Evolutionary conservation across 2,329 filamentous ascomycete genomes (phyloP), one percentile per base, ranked within the genome.

Genomic region (Trichoderma atroviride): DNA sequence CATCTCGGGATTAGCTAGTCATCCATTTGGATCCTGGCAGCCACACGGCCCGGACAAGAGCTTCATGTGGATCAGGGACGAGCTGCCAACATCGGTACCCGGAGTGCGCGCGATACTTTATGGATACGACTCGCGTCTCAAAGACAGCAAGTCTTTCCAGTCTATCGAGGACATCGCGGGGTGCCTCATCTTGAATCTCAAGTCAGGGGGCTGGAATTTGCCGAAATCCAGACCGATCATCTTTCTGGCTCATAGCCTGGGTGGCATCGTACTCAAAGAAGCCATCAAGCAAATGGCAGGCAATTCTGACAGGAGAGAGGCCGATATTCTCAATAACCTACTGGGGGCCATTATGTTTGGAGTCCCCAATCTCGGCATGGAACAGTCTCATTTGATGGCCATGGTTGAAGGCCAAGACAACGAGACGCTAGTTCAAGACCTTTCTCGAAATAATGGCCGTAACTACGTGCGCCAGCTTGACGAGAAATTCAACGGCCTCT

Each of bases 21-120:
- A 70, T 31, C 64, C 69, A 5, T 43, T 70, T 19, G 57, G 64
- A 16, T 68, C 69, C 3, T 70, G 69, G 69, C 57, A 68, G 7
- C 64, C 57, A 16, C 33, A 53, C 13, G 64, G 37, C 19, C 16
- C 19, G 11, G 37, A 68, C n/a, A 64, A 68, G 13, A 52, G 27
- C 3, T 70, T 63, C 50, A 64, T 70, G 69, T 70, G 69, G 69
- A 53, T 70, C 19, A 31, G 69, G 37, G 69, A 70, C 33, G 22
- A 24, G 2, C 64, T 70, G 6, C 69, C 69, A 4, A 2, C 1
- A 2, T 16, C 16, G 4, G 11, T 68, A 0, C 31, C 35, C 3
- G 22, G n/a, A 19, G 22, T 70, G 27, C 56, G 40, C 22, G 7
- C 37, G 6, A 33, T 70, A 16, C 16, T 68, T 24, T 70, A 63